Percentiles rank a stretch among this genome's conserved stretches.
Conservation (phyloP, 2,329 filamentous ascomycete species). For the Alternaria burnsii region DNA sequence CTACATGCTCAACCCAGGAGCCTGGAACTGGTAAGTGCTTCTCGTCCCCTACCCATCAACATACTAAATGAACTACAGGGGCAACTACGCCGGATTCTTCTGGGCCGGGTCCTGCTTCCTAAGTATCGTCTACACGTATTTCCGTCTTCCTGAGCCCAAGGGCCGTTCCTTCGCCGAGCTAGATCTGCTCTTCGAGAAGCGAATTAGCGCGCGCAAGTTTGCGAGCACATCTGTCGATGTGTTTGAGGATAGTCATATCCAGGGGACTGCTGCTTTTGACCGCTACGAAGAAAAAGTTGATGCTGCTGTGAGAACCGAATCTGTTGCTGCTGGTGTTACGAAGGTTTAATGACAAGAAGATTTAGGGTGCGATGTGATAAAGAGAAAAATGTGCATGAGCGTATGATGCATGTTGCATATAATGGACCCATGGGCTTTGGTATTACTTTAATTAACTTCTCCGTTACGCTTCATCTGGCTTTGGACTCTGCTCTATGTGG, state of each 20-base stretch:
- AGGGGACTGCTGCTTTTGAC: conserved; percentile 42
- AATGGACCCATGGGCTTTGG: background rate
- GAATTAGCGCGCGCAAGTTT: conserved; percentile 77
- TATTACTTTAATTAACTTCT: background rate
- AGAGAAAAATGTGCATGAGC: background rate
- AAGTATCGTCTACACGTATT: conserved; percentile 83
- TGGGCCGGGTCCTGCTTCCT: conserved; percentile 83
- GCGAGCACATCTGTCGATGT: conserved; percentile 65
- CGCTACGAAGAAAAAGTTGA: conserved; percentile 49
- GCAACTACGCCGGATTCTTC: conserved; percentile 87
- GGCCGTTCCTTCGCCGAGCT: conserved; percentile 87
- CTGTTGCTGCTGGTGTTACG: conserved; percentile 20
- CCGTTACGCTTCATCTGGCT: background rate
- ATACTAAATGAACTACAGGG: conserved; percentile 55
- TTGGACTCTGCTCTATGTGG: background rate
- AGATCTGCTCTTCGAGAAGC: conserved; percentile 81
- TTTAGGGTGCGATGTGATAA: conserved; percentile 9
- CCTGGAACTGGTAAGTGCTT: conserved; percentile 70
- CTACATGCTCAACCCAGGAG: conserved; percentile 89
- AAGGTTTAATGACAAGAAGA: conserved; percentile 14
- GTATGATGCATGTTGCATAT: background rate
- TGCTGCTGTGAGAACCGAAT: conserved; percentile 31
- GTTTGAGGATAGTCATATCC: conserved; percentile 51
- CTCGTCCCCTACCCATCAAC: background rate
- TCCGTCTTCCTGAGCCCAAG: conserved; percentile 79